Base-by-base conservation (phyloP, 129 eudicot species). In the Centrapalus pauciflorus region DNA sequence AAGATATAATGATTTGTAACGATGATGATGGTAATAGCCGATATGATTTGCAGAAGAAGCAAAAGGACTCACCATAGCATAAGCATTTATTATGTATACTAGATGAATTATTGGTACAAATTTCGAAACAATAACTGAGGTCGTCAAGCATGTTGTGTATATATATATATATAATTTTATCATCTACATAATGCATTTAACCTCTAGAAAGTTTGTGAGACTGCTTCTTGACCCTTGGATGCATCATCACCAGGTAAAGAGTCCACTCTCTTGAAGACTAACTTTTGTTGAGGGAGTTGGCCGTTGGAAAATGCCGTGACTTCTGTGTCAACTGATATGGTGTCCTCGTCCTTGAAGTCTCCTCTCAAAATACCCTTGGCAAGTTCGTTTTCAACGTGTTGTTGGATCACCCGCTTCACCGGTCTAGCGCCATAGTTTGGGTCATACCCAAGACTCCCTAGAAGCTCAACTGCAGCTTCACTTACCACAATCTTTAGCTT, bases 351-450 rank as follows among this genome's bases (percentile, higher is more conserved):
- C 66, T 84, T 89, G 28, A 84, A 89, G 13, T 94, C 99, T 20
- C 96, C 99, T 67, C 99, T 84, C 83, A 94, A 72, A 10, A 94
- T 94, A 0, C 96, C 99, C 77, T 89, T 94, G 3, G 97, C 99
- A 25, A 94, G 89, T 81, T 89, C 99, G 19, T 94, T 94, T 41
- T 94, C 99, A 2, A 94, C 86, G 26, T 94, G 48, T 9, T 94
- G 99, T 73, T 94, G 99, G 38, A 89, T 86, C 65, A 94, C 95
- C n/a, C 97, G 82, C 75, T 94, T 94, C 66, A 94, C 97, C 0
- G 98, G 96, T 79, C 98, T 78, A 13, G 98, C 98, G 34, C 98
- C 98, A 43, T 88, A 93, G 75, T 81, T 94, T 13, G 99, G 99
- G 73, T 94, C 99, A 27, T 94, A 94, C 28, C 99, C 97, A 0